Percentiles rank a stretch among this genome's conserved stretches.
These are phyloP conservation scores for Primulina tabacum DNA, from an alignment of 257 asterid genomes.

Conservation along the genomic window DNA sequence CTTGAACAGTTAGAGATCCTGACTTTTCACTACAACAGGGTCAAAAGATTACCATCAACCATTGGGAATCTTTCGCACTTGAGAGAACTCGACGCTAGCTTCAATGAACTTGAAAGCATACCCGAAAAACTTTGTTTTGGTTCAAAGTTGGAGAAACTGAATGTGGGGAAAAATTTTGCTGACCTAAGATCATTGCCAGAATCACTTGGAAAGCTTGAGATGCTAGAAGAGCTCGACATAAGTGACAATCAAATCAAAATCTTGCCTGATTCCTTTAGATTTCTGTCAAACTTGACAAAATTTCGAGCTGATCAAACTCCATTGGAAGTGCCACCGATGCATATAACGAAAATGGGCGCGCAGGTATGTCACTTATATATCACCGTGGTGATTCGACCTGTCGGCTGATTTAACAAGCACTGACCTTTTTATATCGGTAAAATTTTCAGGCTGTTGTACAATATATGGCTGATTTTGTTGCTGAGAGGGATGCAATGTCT, in stretches of 20 bases:
- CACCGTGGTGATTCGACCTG: background rate
- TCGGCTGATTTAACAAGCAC: background rate
- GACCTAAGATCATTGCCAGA: slow-evolving; percentile 69
- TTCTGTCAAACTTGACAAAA: slow-evolving; percentile 43
- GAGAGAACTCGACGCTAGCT: slow-evolving; percentile 72
- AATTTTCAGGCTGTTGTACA: slow-evolving; percentile 55
- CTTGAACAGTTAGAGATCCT: slow-evolving; percentile 66
- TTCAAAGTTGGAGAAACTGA: slow-evolving; percentile 42
- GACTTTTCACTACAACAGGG: slow-evolving; percentile 62
- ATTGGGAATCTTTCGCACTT: slow-evolving; percentile 52
- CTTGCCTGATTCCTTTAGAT: slow-evolving; percentile 74
- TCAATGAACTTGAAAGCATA: slow-evolving; percentile 70
- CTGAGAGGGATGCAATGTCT: slow-evolving; percentile 35
- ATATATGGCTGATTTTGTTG: slow-evolving; percentile 55
- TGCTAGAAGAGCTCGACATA: slow-evolving; percentile 78
- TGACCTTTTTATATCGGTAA: slow-evolving; percentile 19
- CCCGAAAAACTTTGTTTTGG: slow-evolving; percentile 63
- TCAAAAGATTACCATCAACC: slow-evolving; percentile 56
- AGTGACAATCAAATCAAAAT: slow-evolving; percentile 59
- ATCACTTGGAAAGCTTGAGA: slow-evolving; percentile 61
- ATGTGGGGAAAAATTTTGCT: slow-evolving; percentile 67
- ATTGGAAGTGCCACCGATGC: slow-evolving; percentile 67
- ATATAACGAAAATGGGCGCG: slow-evolving; percentile 50
- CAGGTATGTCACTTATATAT: slow-evolving; percentile 40
- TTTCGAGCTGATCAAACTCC: slow-evolving; percentile 67